A percentile compares a stretch with the other conserved stretches of the same genome.
Conservation (phyloP, 2,329 filamentous ascomycete genomes). For the Colletotrichum sp. region DNA sequence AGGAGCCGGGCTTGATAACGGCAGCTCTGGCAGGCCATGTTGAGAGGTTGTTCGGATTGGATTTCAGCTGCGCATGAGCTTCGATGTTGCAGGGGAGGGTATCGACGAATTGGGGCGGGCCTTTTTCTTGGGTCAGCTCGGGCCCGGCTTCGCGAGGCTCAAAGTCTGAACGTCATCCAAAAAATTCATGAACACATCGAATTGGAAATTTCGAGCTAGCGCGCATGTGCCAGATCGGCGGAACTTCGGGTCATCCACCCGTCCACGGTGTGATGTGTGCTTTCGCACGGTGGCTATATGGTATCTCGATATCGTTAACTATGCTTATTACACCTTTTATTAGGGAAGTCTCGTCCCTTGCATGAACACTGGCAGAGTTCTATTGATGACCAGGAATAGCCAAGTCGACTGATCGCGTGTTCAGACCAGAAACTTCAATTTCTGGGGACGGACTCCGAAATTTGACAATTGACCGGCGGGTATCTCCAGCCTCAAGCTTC, state of each 20-base stretch:
- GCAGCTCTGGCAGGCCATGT: constrained; percentile 57
- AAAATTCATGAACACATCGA: constrained; percentile 23
- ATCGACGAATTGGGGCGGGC: neutral
- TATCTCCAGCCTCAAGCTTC: neutral
- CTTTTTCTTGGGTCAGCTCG: neutral
- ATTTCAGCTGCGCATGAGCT: neutral
- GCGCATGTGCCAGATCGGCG: constrained; percentile 2
- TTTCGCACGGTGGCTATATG: neutral
- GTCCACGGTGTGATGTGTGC: neutral
- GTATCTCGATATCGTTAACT: neutral
- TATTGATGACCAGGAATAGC: neutral
- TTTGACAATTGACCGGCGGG: neutral
- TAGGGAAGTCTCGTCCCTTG: neutral
- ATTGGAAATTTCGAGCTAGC: constrained; percentile 19
- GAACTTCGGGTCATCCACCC: constrained; percentile 7
- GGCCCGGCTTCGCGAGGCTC: neutral
- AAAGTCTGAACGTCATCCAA: constrained; percentile 24
- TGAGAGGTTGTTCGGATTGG: constrained; percentile 6
- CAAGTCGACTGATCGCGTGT: neutral
- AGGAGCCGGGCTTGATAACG: constrained; percentile 47
- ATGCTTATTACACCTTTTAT: neutral
- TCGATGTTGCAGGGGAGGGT: neutral
- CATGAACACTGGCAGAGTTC: neutral
- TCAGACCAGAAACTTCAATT: neutral
- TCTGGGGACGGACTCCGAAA: neutral